Conservation (phyloP, 257 asterid genomes). For the Oldenlandia corymbosa region DNA sequence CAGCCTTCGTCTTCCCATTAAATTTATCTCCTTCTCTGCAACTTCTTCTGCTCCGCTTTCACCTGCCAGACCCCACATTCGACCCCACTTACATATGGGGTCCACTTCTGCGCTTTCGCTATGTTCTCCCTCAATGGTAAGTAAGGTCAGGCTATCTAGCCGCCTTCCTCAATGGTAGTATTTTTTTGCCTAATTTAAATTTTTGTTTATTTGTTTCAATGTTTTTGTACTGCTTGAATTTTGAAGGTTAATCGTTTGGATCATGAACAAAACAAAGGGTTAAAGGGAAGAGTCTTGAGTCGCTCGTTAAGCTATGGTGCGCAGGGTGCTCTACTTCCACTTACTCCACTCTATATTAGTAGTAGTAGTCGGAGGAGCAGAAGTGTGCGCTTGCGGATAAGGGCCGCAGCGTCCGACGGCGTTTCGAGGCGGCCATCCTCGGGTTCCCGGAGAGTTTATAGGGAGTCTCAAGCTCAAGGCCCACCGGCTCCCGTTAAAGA, state of each 20-base stretch:
- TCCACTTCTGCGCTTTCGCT: slow-evolving; percentile 48
- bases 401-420: slow-evolving; percentile 37
- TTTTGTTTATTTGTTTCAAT: neutral
- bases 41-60: too few relatives aligned
- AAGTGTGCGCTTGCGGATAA: slow-evolving; percentile 25
- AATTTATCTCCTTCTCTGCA: neutral
- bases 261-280: neutral
- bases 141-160: slow-evolving; percentile 17
- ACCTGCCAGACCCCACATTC: neutral
- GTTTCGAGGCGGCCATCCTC: slow-evolving; percentile 47
- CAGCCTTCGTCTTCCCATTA: slow-evolving; percentile 1
- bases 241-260: slow-evolving; percentile 36
- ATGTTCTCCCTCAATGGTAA: slow-evolving; percentile 56
- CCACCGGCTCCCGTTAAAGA: slow-evolving; percentile 43
- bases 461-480: slow-evolving; percentile 57
- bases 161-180: neutral
- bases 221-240: slow-evolving; percentile 6
- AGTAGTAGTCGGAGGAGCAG: slow-evolving; percentile 22
- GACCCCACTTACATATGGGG: slow-evolving; percentile 34
- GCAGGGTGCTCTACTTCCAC: slow-evolving; percentile 27
- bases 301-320: slow-evolving; percentile 19
- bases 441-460: slow-evolving; percentile 53
- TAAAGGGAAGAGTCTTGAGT: slow-evolving; percentile 5
- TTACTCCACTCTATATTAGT: slow-evolving; percentile 21
- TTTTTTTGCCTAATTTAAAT: neutral